Evolutionary conservation across 345 rosid species (phyloP).

Genomic region (Ceriops tagal): DNA sequence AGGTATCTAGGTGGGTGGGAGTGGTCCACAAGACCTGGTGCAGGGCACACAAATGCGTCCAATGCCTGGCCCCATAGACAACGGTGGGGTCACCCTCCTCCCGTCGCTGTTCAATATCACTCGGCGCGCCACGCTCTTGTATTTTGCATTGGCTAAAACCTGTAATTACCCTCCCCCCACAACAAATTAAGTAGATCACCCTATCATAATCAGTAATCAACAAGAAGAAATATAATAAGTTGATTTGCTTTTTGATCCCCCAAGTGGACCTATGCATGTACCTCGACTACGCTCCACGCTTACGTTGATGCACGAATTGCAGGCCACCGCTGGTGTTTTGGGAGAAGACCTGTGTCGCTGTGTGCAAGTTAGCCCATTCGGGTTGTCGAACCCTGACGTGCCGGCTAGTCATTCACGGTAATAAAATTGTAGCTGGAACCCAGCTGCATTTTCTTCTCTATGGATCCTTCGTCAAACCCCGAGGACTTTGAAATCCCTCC

Average conservation of each 20-base stretch:
- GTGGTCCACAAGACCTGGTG: slow-evolving; percentile 1
- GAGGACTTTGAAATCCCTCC: slow-evolving; percentile 4
- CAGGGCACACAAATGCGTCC: slow-evolving; percentile 15
- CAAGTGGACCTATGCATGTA: background rate
- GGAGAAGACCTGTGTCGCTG: background rate
- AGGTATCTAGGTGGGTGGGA: slow-evolving; percentile 2
- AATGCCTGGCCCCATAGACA: slow-evolving; percentile 18
- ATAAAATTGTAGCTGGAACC: background rate
- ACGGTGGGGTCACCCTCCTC: slow-evolving; percentile 17
- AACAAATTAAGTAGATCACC: background rate
- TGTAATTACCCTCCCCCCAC: background rate
- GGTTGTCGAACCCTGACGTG: background rate
- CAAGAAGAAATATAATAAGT: too few relatives aligned
- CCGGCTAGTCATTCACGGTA: slow-evolving; percentile 9
- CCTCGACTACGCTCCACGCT: slow-evolving; percentile 5
- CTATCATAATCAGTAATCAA: too few relatives aligned
- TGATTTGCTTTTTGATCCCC: too few relatives aligned
- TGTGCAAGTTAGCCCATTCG: slow-evolving; percentile 10
- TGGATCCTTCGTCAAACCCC: background rate
- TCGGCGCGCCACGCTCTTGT: slow-evolving; percentile 9
- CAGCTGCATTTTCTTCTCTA: slow-evolving; percentile 3
- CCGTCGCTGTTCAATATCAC: slow-evolving; percentile 21
- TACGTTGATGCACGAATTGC: background rate
- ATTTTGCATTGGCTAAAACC: slow-evolving; percentile 21
- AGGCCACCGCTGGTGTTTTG: slow-evolving; percentile 6